phyloP scores from a whole-genome alignment of 2,329 filamentous ascomycete species.

The Amylocarpus encephaloides region DNA sequence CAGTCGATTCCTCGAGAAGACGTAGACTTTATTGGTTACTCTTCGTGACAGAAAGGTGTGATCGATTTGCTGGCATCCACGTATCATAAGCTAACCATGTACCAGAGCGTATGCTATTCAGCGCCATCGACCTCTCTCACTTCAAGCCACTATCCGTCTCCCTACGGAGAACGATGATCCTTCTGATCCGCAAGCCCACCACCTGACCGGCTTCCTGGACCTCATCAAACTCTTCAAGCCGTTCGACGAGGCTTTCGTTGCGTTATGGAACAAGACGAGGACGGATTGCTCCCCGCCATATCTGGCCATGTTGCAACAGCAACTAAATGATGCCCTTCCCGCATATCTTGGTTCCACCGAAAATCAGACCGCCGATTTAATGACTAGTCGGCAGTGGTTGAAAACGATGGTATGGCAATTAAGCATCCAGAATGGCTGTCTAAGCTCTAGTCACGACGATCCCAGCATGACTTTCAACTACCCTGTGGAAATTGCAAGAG shows the following conservation, averaged over 20 bases:
- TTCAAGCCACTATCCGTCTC: slow-evolving; percentile 63
- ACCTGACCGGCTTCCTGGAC: slow-evolving; percentile 51
- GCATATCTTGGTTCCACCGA: slow-evolving; percentile 45
- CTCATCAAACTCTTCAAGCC: slow-evolving; percentile 58
- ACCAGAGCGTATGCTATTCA: slow-evolving; percentile 63
- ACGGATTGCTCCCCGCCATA: slow-evolving; percentile 51
- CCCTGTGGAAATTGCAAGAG: slow-evolving; percentile 54
- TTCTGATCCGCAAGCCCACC: slow-evolving; percentile 46
- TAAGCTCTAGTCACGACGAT: slow-evolving; percentile 42
- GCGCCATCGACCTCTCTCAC: slow-evolving; percentile 60
- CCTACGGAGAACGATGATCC: slow-evolving; percentile 57
- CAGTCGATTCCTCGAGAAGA: slow-evolving; percentile 54
- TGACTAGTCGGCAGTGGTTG: slow-evolving; percentile 58
- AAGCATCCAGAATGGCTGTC: slow-evolving; percentile 47
- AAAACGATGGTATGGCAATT: slow-evolving; percentile 60
- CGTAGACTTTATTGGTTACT: slow-evolving; percentile 68
- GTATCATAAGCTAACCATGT: slow-evolving; percentile 9
- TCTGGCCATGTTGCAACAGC: slow-evolving; percentile 53
- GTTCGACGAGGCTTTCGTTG: slow-evolving; percentile 59
- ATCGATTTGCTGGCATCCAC: not conserved
- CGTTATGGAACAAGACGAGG: slow-evolving; percentile 60
- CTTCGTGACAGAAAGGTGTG: slow-evolving; percentile 63
- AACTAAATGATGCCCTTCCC: slow-evolving; percentile 50
- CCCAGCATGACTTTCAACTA: slow-evolving; percentile 56
- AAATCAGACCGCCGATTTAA: slow-evolving; percentile 48